Conservation (phyloP, 1,284 basidiomycete species). For the Hymenochaete sp. region DNA sequence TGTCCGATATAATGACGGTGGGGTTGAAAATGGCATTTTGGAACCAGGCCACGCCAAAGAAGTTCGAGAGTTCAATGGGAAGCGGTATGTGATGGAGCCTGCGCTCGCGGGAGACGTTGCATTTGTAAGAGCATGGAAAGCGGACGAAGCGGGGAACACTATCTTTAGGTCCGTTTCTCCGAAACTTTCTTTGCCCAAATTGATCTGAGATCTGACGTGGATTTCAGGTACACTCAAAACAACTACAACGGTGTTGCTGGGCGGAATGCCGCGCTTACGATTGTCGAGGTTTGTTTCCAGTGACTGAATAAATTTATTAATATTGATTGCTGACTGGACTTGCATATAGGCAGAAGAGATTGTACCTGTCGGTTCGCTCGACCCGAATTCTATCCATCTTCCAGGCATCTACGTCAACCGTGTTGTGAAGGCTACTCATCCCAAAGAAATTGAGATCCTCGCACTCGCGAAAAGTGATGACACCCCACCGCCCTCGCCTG, state of each 20-base stretch:
- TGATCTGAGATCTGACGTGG: conserved; percentile 1
- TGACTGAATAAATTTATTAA: not conserved
- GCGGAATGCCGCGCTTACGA: conserved; percentile 82
- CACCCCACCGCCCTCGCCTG: conserved; percentile 22
- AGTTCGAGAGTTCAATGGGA: conserved; percentile 70
- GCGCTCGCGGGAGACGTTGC: conserved; percentile 84
- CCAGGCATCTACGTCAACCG: conserved; percentile 86
- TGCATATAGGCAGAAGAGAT: conserved; percentile 75
- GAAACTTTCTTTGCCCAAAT: conserved; percentile 18
- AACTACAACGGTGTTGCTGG: conserved; percentile 88
- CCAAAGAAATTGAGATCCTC: conserved; percentile 74
- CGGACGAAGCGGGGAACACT: conserved; percentile 82
- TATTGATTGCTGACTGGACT: not conserved
- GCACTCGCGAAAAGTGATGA: conserved; percentile 47
- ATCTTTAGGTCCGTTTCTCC: conserved; percentile 79
- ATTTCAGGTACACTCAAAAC: conserved; percentile 70
- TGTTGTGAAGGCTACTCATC: conserved; percentile 69
- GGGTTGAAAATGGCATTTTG: conserved; percentile 54
- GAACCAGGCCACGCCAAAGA: conserved; percentile 75
- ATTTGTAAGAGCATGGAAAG: conserved; percentile 92
- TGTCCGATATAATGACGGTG: conserved; percentile 62
- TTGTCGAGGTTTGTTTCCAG: conserved; percentile 62
- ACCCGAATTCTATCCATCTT: conserved; percentile 78
- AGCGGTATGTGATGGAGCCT: conserved; percentile 81
- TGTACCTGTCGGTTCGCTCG: conserved; percentile 78